These are phyloP conservation scores for Aspergillus neotritici DNA, from an alignment of 2,329 filamentous ascomycete genomes.

Conservation along the genomic window DNA sequence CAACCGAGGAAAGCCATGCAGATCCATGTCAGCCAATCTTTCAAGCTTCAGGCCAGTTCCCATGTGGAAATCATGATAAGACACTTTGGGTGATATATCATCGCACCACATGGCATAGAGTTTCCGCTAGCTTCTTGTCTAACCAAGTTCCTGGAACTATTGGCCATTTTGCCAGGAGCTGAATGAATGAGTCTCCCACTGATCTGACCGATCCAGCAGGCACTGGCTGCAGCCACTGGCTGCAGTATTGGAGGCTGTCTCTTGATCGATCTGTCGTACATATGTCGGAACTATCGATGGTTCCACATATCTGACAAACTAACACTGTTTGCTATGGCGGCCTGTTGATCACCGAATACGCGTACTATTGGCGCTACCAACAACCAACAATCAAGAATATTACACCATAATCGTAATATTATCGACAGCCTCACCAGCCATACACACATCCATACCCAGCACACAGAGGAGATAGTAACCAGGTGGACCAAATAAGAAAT, in stretches of 20 bases:
- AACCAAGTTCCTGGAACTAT: slow-evolving; percentile 5
- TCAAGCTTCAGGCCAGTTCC: slow-evolving; percentile 1
- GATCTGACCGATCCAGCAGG: slow-evolving; percentile 7
- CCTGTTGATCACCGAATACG: not conserved
- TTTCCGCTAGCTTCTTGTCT: slow-evolving; percentile 8
- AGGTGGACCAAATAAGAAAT: slow-evolving; percentile 4
- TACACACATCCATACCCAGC: not conserved
- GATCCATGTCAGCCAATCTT: slow-evolving; percentile 6
- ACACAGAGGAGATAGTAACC: too few species aligned
- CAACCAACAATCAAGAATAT: not conserved
- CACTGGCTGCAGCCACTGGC: too few species aligned
- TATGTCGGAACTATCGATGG: too few species aligned
- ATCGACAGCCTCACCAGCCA: not conserved
- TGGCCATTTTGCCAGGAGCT: slow-evolving; percentile 10
- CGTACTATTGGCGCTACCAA: not conserved
- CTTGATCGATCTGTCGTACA: not conserved
- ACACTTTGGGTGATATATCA: slow-evolving; percentile 8
- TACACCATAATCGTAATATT: not conserved
- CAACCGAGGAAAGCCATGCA: slow-evolving; percentile 15
- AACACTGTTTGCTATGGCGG: not conserved
- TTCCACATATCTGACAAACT: too few species aligned
- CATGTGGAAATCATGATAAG: too few species aligned
- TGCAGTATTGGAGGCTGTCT: not conserved
- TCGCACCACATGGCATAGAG: slow-evolving; percentile 5
- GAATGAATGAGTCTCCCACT: slow-evolving; percentile 2